Evolutionary conservation across 2,329 filamentous ascomycete genomes (phyloP), one percentile per base, ranked within the genome.

Genomic region (Davidsoniella eucalypti): DNA sequence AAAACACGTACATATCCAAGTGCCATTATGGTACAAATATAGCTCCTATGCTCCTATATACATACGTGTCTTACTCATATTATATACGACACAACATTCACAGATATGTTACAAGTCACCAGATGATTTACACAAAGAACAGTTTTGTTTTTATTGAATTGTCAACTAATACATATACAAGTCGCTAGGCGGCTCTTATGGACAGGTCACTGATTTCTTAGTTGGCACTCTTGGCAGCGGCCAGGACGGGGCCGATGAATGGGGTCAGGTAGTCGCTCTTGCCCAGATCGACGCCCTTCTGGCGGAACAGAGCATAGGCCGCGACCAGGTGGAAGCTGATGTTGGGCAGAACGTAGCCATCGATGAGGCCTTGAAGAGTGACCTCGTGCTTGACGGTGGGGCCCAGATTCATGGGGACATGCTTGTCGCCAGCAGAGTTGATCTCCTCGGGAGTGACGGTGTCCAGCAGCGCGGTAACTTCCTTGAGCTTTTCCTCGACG

Each of bases 251-350:
- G 17, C 47, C 47, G 18, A 53, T 18, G 44, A 40, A 53, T 9
- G 52, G 26, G 21, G 2, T 25, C n/a, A 52, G 12, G 57, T 67
- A 80, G 56, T 80, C 74, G 17, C 55, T 37, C 67, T 80, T 81
- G 9, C 76, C 76, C 26, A 82, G 18, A 1, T 67, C 67, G 12
- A 80, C 72, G 0, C 76, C 77, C 60, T 72, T 67, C 44, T 64
- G 65, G 45, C 78, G 64, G 56, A 81, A 57, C 45, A 82, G 71
- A 2, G 60, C 64, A 60, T 82, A 81, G 5, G 71, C 69, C 5
- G 68, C 76, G 21, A 63, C 67, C 4, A 73, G 53, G 56, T 82
- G 78, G 59, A 82, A 82, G 60, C 68, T 77, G 57, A 79, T 68
- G 58, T 80, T 80, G 10, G 76, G 75, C 38, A 78, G 52, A 2